Base-by-base conservation (phyloP, 2,329 filamentous ascomycete genomes). In the Xylaria sp. region DNA sequence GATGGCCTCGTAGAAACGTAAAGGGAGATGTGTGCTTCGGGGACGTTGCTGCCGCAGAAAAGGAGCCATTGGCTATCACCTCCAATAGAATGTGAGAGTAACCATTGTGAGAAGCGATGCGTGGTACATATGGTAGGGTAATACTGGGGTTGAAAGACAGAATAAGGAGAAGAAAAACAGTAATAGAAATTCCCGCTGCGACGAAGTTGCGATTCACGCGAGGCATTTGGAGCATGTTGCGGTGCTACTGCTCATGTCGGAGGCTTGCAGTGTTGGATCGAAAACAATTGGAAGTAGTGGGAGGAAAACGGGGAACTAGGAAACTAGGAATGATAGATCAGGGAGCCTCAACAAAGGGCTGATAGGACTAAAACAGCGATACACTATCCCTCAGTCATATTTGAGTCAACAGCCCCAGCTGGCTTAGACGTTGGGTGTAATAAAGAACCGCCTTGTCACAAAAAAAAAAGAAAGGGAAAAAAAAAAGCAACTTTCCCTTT, bases 1-100 rank as follows among this genome's bases (percentile, higher is more conserved):
- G 53, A 51, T 66, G 62, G 24, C 30, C 53, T 51, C 55, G 32
- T 11, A 56, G 48, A 3, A 65, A 65, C 7, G 56, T 65, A n/a
- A 68, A 65, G 7, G 66, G 62, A 39, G 19, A 21, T 4, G 24
- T 53, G n/a, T 61, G n/a, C 14, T 54, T 61, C 24, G 48, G 32
- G 7, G 51, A 36, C 17, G 19, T 54, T 6, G 30, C 14, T 24
- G 39, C 47, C 4, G n/a, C 45, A 51, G 48, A 51, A 27, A 51
- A 51, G 19, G 48, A 24, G 8, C 48, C 48, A 21, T 24, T 27
- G 21, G 48, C 48, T 24, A 51, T 51, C 48, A 19, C 48, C 48
- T 30, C 48, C 21, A 30, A 30, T 9, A 27, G 14, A 21, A 27
- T 9, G 32, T 17, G 14, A 48, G 42, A 39, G n/a, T 62, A 12